Percentiles rank a stretch among this genome's conserved stretches.
Evolutionary conservation across 331 rosid species (phyloP).

Genomic region (Phaseolus coccineus): DNA sequence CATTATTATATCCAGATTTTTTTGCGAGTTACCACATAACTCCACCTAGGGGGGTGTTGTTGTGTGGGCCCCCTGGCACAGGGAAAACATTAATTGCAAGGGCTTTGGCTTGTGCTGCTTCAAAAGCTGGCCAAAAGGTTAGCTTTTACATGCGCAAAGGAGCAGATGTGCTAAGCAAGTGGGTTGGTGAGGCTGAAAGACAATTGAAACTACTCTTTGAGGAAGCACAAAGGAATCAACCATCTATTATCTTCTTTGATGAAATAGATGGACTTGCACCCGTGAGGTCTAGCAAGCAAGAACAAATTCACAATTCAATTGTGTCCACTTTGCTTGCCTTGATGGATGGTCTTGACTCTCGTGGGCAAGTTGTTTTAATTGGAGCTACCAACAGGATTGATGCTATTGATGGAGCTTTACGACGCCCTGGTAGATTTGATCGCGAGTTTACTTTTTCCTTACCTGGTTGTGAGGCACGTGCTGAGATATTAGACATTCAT

Average conservation of each 20-base stretch:
- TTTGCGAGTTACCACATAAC: constrained; percentile 96
- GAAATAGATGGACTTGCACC: constrained; percentile 99
- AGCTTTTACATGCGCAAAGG: constrained; percentile 99
- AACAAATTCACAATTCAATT: constrained; percentile 98
- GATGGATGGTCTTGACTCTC: constrained; percentile 99
- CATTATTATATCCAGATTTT: constrained; percentile 93
- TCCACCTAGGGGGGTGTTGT: constrained; percentile 98
- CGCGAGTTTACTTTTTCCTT: constrained; percentile 93
- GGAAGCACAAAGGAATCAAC: constrained; percentile 99
- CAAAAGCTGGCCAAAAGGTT: constrained; percentile 99
- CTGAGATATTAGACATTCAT: constrained; percentile 92
- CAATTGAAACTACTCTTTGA: constrained; percentile 95
- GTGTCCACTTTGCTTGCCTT: constrained; percentile 98
- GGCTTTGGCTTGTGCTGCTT: constrained; percentile 97
- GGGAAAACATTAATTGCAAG: constrained; percentile 97
- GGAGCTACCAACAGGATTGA: constrained; percentile 99
- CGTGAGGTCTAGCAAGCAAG: constrained; percentile 98
- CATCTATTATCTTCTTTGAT: constrained; percentile 96
- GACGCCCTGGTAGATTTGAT: constrained; percentile 99
- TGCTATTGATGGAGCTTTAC: constrained; percentile 98
- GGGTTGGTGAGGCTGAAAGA: constrained; percentile 99
- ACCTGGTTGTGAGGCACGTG: constrained; percentile 97
- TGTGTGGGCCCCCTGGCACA: constrained; percentile 99
- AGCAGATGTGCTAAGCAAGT: constrained; percentile 96
- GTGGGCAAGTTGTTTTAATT: constrained; percentile 97